Base-by-base conservation (phyloP, 441 rosid species). In the California macrophylla region DNA sequence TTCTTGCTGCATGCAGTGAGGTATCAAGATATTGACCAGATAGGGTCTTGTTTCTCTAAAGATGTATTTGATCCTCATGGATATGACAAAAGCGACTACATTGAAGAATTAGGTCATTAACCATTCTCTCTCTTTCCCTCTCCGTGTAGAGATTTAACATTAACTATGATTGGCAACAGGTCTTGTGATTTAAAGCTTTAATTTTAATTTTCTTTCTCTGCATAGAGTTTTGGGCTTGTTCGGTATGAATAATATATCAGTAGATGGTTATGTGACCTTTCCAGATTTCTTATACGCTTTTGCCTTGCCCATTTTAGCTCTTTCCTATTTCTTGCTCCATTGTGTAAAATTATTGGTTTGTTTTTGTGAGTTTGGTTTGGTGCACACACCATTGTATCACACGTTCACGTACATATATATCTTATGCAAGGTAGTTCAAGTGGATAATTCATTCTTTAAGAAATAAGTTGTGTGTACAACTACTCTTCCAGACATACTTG, bases 41-140 rank as follows among this genome's bases (percentile, higher is more conserved):
- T 84, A 42, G 98, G 99, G 28, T 87, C 98, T 68, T 90, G 96
- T 89, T 87, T 95, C 82, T 79, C 87, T 74, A 90, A 95, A 82
- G 96, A 90, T 77, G 95, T 92, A 0, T 95, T 90, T 64, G 93
- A 95, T 63, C 98, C 97, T 16, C 89, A 87, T 81, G 99, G 97
- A 69, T 95, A 89, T 75, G 95, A 92, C 76, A 81, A 76, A 62
- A 87, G 95, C 42, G 98, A 92, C 84, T 95, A 78, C 81, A 87
- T 75, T 69, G 90, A 85, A 71, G 92, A 85, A 74, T 72, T 94
- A 86, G 99, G 99, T 92, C 26, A 81, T 68, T 72, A 38, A 60
- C 74, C 26, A 52, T 69, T 75, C 71, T 66, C 50, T 34, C 16
- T 26, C 30, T 32, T 9, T 64, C 71, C 54, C 47, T 21, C n/a